Evolutionary conservation across 805 yeast genomes (phyloP), one percentile per base, ranked within the genome.

Genomic region (Cyberlindnera mrakii): DNA sequence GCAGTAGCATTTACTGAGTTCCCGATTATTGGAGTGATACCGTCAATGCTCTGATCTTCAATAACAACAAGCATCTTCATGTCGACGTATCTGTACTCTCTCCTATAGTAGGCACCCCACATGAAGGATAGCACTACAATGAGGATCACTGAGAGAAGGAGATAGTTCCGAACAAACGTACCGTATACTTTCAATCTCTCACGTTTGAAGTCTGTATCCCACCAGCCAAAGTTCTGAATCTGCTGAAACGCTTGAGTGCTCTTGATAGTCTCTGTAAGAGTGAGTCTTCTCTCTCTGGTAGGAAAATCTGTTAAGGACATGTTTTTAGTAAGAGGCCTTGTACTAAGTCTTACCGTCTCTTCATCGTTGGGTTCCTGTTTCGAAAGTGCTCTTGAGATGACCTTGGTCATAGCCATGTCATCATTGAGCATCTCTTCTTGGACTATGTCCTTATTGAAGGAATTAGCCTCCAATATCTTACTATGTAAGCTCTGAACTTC

Each of bases 21-120:
- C 14, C 35, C 41, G 33, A 63, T 47, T 14, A 49, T 41, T 2
- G 51, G 45, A 6, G 40, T 14, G n/a, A 47, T 53, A 18, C 46
- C 66, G 20, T 45, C 17, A 3, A 44, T 36, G 6, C 50, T 46
- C 20, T 55, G 60, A 45, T 65, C 70, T 37, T 63, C 66, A 31
- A 63, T 50, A 13, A 67, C 60, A 18, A 64, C 60, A 18, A 66
- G 42, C 51, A 62, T 54, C 30, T 54, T 52, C 23, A 67, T 47
- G 25, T 58, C 52, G 29, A 50, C 43, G 32, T 47, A 43, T 32
- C 61, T 46, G 10, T 51, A 51, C 5, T 40, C 23, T 39, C 66
- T 54, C 32, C 57, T 44, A 43, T 65, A 66, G 5, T 58, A 45
- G 3, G 69, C 60, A n/a, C 71, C 71, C 63, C 64, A 59, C 43